Evolutionary conservation across 306 rosid species (phyloP).

Genomic region (Phaseolus lunatus): DNA sequence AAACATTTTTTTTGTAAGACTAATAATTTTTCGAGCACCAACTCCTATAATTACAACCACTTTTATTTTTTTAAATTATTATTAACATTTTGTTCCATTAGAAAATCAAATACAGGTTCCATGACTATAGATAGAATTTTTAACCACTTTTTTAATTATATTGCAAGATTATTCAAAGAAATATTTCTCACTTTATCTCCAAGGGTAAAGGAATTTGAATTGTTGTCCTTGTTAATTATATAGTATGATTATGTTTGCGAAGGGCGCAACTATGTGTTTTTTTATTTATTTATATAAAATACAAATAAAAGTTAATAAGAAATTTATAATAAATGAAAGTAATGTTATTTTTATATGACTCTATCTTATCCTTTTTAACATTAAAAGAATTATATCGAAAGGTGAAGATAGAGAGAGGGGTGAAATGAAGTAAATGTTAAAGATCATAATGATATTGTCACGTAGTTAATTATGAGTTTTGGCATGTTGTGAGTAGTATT

Average conservation of each 20-base stretch:
- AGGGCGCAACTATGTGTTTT: not conserved
- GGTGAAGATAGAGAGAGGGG: not conserved
- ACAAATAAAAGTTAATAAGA: not conserved
- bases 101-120: too few species aligned
- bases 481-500: not conserved
- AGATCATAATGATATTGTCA: not conserved
- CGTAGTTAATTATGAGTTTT: constrained; percentile 9
- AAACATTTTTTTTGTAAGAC: too few species aligned
- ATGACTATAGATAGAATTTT: too few species aligned
- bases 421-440: not conserved
- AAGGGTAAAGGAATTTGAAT: too few species aligned
- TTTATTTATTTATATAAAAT: not conserved
- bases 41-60: too few species aligned
- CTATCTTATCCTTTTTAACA: not conserved
- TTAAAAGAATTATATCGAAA: not conserved
- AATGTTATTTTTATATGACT: not conserved
- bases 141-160: too few species aligned
- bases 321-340: not conserved
- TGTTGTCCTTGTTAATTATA: not conserved
- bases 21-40: too few species aligned
- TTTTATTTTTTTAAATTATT: too few species aligned
- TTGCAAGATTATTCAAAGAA: too few species aligned
- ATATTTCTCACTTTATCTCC: too few species aligned
- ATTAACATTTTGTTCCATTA: too few species aligned
- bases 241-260: not conserved